These are phyloP conservation scores for Trichoderma gamsii DNA, from an alignment of 495 filamentous ascomycete genomes.

Conservation along the genomic window DNA sequence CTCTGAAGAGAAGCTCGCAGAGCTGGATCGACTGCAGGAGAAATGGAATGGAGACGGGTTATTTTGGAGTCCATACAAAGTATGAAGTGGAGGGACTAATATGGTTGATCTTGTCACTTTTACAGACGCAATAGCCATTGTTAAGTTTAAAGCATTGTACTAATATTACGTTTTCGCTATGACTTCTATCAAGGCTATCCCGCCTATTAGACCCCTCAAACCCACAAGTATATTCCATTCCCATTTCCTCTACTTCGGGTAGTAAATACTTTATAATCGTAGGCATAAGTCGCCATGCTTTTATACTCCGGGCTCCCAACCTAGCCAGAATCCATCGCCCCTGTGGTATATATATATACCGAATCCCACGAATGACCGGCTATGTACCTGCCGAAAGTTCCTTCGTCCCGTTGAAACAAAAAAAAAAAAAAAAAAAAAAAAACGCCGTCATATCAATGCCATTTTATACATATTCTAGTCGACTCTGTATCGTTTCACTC, in stretches of 20 bases:
- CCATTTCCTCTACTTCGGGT: neutral
- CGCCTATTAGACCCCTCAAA: neutral
- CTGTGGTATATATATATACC: neutral
- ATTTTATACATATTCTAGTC: neutral
- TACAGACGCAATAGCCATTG: too few species aligned
- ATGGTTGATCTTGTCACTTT: neutral
- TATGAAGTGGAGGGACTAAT: neutral
- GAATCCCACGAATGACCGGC: neutral
- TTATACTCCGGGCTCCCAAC: neutral
- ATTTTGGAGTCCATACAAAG: slow-evolving; percentile 19
- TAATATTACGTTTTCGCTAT: neutral
- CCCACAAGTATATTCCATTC: neutral
- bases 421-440: neutral
- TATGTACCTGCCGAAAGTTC: neutral
- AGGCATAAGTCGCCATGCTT: neutral
- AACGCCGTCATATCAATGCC: slow-evolving; percentile 1
- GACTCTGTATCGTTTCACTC: neutral
- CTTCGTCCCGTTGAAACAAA: neutral
- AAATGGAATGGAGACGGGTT: slow-evolving; percentile 17
- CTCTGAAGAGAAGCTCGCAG: slow-evolving; percentile 23
- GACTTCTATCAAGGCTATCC: neutral
- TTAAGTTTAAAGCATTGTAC: too few species aligned
- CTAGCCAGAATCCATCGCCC: neutral
- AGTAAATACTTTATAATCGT: neutral
- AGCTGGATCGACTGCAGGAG: slow-evolving; percentile 16